Conservation (phyloP, 2,329 filamentous ascomycete genomes). For the Ilyonectria destructans region DNA sequence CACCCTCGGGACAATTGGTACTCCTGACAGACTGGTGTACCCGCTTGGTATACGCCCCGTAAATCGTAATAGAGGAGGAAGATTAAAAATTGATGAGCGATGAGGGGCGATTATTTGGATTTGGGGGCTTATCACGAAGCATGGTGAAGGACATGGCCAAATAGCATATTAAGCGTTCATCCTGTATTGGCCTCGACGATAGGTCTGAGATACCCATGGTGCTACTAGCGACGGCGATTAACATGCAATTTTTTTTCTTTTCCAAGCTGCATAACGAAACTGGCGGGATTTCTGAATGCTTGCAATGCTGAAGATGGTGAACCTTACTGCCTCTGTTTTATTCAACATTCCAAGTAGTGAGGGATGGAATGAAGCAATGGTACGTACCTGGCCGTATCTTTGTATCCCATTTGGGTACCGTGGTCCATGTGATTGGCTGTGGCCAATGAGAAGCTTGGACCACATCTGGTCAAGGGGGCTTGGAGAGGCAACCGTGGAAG, state of each 20-base stretch:
- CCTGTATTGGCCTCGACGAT: slow-evolving; percentile 17
- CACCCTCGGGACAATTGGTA: slow-evolving; percentile 5
- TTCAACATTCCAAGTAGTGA: background rate
- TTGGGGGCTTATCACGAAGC: slow-evolving; percentile 6
- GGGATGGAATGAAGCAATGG: background rate
- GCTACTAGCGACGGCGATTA: slow-evolving; percentile 24
- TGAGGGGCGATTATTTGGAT: background rate
- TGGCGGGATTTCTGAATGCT: background rate
- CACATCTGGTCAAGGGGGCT: slow-evolving; percentile 43
- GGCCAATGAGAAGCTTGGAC: slow-evolving; percentile 45
- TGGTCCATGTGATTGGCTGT: slow-evolving; percentile 43
- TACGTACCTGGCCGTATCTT: slow-evolving; percentile 11
- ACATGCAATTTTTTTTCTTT: slow-evolving; percentile 2
- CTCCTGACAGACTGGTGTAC: background rate
- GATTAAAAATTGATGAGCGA: background rate
- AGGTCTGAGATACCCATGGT: slow-evolving; percentile 35
- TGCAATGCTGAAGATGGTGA: background rate
- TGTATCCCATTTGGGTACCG: slow-evolving; percentile 27
- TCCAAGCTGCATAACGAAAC: background rate
- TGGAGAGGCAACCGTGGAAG: slow-evolving; percentile 52
- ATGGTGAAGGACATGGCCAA: slow-evolving; percentile 7
- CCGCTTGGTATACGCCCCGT: background rate
- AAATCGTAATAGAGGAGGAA: slow-evolving; percentile 1
- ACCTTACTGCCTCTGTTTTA: background rate
- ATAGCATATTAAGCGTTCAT: slow-evolving; percentile 17